Percentiles rank a stretch among this genome's conserved stretches.
phyloP scores from a whole-genome alignment of 2,329 filamentous ascomycete species.

The Teratosphaeria viscida region DNA sequence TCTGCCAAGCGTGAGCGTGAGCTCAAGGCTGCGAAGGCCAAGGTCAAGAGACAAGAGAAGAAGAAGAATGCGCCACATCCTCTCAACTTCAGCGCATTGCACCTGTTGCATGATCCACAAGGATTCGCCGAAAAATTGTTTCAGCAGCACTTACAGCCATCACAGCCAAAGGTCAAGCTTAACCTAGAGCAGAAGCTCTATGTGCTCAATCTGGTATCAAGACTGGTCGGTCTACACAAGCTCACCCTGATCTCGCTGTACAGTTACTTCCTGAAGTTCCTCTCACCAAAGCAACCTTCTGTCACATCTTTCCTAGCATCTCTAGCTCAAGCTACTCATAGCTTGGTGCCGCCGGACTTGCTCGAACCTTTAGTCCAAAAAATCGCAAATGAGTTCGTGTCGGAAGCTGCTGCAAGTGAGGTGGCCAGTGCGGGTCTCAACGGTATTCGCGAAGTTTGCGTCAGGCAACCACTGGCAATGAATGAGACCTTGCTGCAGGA shows the following conservation, averaged over 20 bases:
- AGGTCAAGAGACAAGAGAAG: constrained; percentile 69
- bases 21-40: constrained; percentile 70
- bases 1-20: constrained; percentile 73
- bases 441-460: constrained; percentile 87
- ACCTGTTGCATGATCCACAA: constrained; percentile 88
- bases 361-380: constrained; percentile 86
- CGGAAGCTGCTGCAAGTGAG: constrained; percentile 81
- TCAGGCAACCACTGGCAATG: constrained; percentile 90
- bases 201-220: constrained; percentile 82
- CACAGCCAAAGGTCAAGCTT: constrained; percentile 69
- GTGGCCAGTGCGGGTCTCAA: constrained; percentile 89
- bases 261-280: constrained; percentile 86
- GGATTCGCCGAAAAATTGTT: constrained; percentile 86
- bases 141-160: constrained; percentile 68
- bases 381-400: constrained; percentile 97
- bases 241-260: constrained; percentile 83
- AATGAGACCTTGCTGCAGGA: constrained; percentile 91
- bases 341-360: constrained; percentile 81
- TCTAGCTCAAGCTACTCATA: constrained; percentile 83
- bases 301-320: constrained; percentile 91
- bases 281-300: constrained; percentile 76
- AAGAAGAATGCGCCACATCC: constrained; percentile 82
- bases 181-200: constrained; percentile 79
- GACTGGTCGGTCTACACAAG: constrained; percentile 86
- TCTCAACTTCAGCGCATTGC: constrained; percentile 91